Percentiles rank a stretch among this genome's conserved stretches.
Conservation (phyloP, 305 asterid species). For the Fraxinus sp. region DNA sequence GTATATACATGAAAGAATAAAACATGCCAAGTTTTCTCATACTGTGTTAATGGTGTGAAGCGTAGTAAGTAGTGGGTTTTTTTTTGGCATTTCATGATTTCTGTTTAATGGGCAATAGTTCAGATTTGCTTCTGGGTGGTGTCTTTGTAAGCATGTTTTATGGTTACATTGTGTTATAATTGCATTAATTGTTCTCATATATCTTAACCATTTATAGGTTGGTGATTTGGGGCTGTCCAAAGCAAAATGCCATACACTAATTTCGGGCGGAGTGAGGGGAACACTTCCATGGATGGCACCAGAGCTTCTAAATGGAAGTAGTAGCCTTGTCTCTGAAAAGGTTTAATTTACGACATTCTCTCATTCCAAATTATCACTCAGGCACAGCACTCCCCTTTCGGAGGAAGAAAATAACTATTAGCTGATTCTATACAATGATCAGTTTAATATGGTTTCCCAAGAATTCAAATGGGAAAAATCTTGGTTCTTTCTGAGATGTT, state of each 20-base stretch:
- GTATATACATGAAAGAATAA: background rate
- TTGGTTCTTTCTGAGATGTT: background rate
- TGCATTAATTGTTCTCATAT: slow-evolving; percentile 10
- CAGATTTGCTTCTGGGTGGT: background rate
- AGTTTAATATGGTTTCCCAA: background rate
- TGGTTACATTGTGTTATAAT: background rate
- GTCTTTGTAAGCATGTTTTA: background rate
- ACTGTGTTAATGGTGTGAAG: background rate
- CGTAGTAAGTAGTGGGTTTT: background rate
- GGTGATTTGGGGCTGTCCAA: slow-evolving; percentile 89
- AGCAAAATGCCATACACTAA: slow-evolving; percentile 74
- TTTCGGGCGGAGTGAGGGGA: slow-evolving; percentile 88
- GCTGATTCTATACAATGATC: background rate
- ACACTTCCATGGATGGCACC: slow-evolving; percentile 98
- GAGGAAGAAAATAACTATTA: background rate
- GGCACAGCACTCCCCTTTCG: background rate
- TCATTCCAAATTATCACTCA: background rate
- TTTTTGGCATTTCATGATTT: background rate
- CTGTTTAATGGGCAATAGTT: background rate
- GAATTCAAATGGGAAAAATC: background rate
- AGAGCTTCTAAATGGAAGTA: slow-evolving; percentile 85
- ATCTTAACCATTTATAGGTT: slow-evolving; percentile 44
- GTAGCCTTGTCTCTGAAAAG: slow-evolving; percentile 86
- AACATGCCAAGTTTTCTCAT: background rate
- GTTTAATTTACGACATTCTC: slow-evolving; percentile 25